Evolutionary conservation across 192 early-diverging fungal genomes (phyloP).

Genomic region (Geranomyces michiganensis): DNA sequence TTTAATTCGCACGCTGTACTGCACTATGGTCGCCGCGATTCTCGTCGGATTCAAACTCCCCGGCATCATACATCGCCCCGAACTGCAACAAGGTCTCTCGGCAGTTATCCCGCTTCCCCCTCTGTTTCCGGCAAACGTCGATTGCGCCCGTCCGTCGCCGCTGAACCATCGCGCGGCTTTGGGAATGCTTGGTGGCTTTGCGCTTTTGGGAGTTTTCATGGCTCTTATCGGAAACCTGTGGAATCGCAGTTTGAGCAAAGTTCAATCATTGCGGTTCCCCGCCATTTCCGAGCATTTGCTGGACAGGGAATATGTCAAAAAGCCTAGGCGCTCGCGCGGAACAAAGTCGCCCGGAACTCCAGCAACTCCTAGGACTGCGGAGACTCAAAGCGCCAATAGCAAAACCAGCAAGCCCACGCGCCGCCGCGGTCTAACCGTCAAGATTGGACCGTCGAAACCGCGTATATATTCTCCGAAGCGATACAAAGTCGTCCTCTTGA

Average conservation of each 20-base stretch:
- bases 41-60: conserved; percentile 26
- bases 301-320: neutral
- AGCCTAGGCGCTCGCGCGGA: neutral
- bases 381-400: neutral
- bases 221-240: conserved; percentile 36
- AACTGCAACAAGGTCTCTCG: neutral
- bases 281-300: conserved; percentile 23
- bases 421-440: neutral
- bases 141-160: neutral
- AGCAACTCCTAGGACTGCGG: neutral
- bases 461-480: neutral
- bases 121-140: conserved; percentile 30
- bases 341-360: neutral
- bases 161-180: neutral
- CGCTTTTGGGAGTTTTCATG: conserved; percentile 27
- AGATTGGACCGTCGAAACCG: neutral
- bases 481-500: neutral
- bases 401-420: neutral
- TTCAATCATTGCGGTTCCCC: conserved; percentile 36
- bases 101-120: neutral
- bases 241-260: conserved; percentile 29
- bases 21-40: conserved; percentile 38
- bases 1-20: conserved; percentile 32
- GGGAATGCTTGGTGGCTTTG: conserved; percentile 8
- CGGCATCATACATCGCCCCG: neutral